Evolutionary conservation across 2,329 filamentous ascomycete genomes (phyloP).

Genomic region (Fusarium pilosicola): DNA sequence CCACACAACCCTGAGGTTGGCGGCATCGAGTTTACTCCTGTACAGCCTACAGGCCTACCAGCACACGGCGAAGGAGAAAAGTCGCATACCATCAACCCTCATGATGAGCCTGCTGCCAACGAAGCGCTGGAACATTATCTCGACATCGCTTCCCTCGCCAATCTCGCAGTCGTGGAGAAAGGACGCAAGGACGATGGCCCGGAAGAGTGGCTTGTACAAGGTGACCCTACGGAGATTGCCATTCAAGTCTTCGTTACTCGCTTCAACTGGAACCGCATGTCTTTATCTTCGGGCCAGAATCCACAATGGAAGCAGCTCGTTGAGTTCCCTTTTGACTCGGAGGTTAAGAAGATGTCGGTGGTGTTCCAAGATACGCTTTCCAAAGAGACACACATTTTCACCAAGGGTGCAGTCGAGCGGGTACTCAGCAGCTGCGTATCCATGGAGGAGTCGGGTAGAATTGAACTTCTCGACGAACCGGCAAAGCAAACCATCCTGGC

Average conservation of each 20-base stretch:
- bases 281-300: slow-evolving; percentile 59
- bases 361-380: slow-evolving; percentile 62
- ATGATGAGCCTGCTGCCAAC: slow-evolving; percentile 55
- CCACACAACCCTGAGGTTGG: slow-evolving; percentile 43
- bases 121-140: slow-evolving; percentile 64
- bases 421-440: slow-evolving; percentile 68
- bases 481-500: slow-evolving; percentile 64
- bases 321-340: slow-evolving; percentile 79
- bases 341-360: slow-evolving; percentile 80
- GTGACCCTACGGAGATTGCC: slow-evolving; percentile 74
- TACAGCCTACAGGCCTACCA: slow-evolving; percentile 36
- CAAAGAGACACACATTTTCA: slow-evolving; percentile 61
- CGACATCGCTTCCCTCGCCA: slow-evolving; percentile 71
- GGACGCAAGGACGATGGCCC: slow-evolving; percentile 56
- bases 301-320: slow-evolving; percentile 67
- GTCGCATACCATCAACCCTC: slow-evolving; percentile 40
- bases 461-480: slow-evolving; percentile 46
- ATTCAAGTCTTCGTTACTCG: slow-evolving; percentile 78
- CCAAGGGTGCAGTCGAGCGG: slow-evolving; percentile 74
- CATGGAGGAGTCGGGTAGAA: slow-evolving; percentile 53
- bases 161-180: slow-evolving; percentile 65
- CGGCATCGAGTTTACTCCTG: slow-evolving; percentile 20
- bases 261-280: slow-evolving; percentile 69
- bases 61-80: slow-evolving; percentile 35
- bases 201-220: slow-evolving; percentile 69